Conservation (phyloP, 129 eudicot genomes). For the Ambrosia trifida region DNA sequence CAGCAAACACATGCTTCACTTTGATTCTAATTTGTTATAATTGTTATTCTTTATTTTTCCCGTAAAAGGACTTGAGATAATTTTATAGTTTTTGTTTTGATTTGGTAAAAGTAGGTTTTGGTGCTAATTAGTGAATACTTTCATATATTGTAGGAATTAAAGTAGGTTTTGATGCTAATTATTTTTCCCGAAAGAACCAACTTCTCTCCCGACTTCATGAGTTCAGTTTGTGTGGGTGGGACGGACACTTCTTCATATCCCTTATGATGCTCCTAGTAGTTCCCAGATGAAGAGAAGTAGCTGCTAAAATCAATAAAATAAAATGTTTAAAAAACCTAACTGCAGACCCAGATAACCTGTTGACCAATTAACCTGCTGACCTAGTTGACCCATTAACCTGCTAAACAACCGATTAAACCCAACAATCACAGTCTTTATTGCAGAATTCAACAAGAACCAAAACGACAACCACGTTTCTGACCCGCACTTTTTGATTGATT, state of each 20-base stretch:
- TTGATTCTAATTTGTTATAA: not conserved
- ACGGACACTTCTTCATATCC: conserved; percentile 98
- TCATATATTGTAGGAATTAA: not conserved
- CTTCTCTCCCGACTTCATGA: conserved; percentile 89
- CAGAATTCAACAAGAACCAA: too few relatives aligned
- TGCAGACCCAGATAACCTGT: too few relatives aligned
- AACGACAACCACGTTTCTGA: too few relatives aligned
- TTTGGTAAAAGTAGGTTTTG: not conserved
- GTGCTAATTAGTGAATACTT: not conserved
- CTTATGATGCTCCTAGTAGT: conserved; percentile 81
- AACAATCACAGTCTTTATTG: too few relatives aligned
- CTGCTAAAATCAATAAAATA: conserved; percentile 23
- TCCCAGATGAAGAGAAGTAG: conserved; percentile 92
- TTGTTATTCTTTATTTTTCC: not conserved
- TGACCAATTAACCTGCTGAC: too few relatives aligned
- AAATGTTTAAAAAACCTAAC: too few relatives aligned
- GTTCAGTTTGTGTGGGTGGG: conserved; percentile 85
- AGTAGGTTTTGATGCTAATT: not conserved
- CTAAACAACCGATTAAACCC: too few relatives aligned
- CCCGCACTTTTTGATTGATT: too few relatives aligned
- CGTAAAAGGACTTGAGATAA: too few relatives aligned
- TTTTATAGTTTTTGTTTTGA: too few relatives aligned
- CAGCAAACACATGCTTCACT: not conserved
- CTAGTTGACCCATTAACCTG: too few relatives aligned
- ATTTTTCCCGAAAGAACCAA: conserved; percentile 49